Percentiles rank a stretch among this genome's conserved stretches.
Evolutionary conservation across 768 basidiomycete genomes (phyloP).

Genomic region (Kwoniella heveanensis): DNA sequence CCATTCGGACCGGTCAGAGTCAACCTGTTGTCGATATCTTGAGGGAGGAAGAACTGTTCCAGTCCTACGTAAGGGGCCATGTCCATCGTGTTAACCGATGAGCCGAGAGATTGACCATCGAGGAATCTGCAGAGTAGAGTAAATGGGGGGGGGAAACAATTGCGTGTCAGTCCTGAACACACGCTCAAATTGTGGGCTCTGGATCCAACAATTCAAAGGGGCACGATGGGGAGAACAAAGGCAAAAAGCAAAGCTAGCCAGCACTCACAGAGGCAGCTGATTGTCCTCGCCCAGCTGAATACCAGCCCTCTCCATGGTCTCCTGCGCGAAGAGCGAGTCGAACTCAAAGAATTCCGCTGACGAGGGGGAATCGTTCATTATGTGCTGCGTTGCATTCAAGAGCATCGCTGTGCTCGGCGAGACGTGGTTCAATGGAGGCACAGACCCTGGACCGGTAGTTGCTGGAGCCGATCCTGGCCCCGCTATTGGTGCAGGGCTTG

Average conservation of each 20-base stretch:
- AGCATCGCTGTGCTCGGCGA: conserved; percentile 30
- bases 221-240: too few species aligned
- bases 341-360: conserved; percentile 51
- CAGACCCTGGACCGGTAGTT: conserved; percentile 17
- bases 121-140: conserved; percentile 42
- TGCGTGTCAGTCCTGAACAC: neutral
- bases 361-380: conserved; percentile 48
- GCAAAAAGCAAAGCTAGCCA: neutral
- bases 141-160: neutral
- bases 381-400: conserved; percentile 24
- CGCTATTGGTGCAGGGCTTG: conserved; percentile 6
- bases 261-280: conserved; percentile 52
- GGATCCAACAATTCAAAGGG: too few species aligned
- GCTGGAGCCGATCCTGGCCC: neutral
- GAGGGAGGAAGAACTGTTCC: conserved; percentile 55
- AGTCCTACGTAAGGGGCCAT: conserved; percentile 48
- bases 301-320: conserved; percentile 50
- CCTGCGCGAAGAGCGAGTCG: conserved; percentile 51
- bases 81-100: conserved; percentile 30
- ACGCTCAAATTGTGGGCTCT: too few species aligned
- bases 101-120: conserved; percentile 53
- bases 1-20: conserved; percentile 31
- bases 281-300: conserved; percentile 43
- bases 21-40: conserved; percentile 45
- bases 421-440: conserved; percentile 6